Evolutionary conservation across 1,284 basidiomycete genomes (phyloP).

Genomic region (Cutaneotrichosporon cavernicola): DNA sequence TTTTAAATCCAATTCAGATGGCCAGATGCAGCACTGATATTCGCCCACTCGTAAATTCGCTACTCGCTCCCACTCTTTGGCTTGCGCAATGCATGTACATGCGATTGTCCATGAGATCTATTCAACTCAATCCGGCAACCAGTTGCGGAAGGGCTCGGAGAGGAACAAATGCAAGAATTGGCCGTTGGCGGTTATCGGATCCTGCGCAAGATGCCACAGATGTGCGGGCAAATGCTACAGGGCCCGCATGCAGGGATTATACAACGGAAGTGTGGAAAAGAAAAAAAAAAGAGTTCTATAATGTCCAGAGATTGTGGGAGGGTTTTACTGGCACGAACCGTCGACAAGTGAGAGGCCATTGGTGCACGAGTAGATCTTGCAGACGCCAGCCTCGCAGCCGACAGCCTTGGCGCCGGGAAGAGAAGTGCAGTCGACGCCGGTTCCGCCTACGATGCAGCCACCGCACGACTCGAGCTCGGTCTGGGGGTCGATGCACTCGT

Average conservation of each 20-base stretch:
- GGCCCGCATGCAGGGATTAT: conserved; percentile 10
- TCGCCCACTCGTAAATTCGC: too few relatives aligned
- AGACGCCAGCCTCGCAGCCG: conserved; percentile 63
- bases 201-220: too few relatives aligned
- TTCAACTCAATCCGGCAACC: conserved; percentile 9
- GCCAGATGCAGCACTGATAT: too few relatives aligned
- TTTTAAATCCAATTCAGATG: too few relatives aligned
- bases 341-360: conserved; percentile 58
- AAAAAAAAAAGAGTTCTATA: conserved; percentile 8
- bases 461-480: conserved; percentile 60
- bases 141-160: neutral
- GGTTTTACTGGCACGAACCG: conserved; percentile 58
- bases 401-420: conserved; percentile 67
- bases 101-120: conserved; percentile 4
- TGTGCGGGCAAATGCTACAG: neutral
- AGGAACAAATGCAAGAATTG: neutral
- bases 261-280: neutral
- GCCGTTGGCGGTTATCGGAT: neutral
- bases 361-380: conserved; percentile 65
- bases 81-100: conserved; percentile 5
- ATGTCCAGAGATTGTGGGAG: neutral
- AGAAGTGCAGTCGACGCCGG: conserved; percentile 67
- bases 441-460: conserved; percentile 64
- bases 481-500: conserved; percentile 53
- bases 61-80: neutral